Base-by-base conservation (phyloP, 1,284 basidiomycete species). In the Stereum hirsutum region DNA sequence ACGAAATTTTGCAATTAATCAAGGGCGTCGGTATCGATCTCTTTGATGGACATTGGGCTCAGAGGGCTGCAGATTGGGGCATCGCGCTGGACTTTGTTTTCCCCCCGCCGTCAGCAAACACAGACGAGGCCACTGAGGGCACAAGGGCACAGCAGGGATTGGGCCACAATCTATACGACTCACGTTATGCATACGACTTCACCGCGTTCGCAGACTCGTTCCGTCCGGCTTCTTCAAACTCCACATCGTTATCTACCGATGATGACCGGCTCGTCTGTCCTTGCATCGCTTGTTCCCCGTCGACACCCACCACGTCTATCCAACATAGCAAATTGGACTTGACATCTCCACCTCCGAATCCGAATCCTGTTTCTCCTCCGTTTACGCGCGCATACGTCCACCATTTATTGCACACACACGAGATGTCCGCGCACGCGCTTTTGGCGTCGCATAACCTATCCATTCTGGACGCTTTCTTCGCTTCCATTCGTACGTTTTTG, bases 371-470 rank as follows among this genome's bases (percentile, higher is more conserved):
- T n/a, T n/a, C n/a, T n/a, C n/a, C n/a, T n/a, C n/a, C n/a, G n/a
- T 73, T 69, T 53, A 79, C 75, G 3, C 74, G 81, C n/a, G 81
- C 83, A 2, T 90, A 90, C 52, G 42, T 88, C 25, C 86, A 91
- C 56, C 89, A 91, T 53, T 73, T 91, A 10, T 64, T 90, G 33
- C 80, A 84, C 42, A 89, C 88, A 6, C 88, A 91, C 61, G 88
- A 91, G 57, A 89, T 91, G 88, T 78, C 80, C 0, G 80, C 85
- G 1, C 83, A 89, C 52, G 57, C 84, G 4, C 58, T 89, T 26
- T 70, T 91, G 10, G 70, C 69, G 8, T 68, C 78, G 61, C 89
- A 91, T 57, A 91, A 90, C 51, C 64, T 88, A 23, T 59, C 72
- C 1, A 69, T 89, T 2, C 61, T 87, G 23, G 74, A 79, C 36